phyloP scores from a whole-genome alignment of 371 early-diverging fungal species.

The Umbelopsis sp. region DNA sequence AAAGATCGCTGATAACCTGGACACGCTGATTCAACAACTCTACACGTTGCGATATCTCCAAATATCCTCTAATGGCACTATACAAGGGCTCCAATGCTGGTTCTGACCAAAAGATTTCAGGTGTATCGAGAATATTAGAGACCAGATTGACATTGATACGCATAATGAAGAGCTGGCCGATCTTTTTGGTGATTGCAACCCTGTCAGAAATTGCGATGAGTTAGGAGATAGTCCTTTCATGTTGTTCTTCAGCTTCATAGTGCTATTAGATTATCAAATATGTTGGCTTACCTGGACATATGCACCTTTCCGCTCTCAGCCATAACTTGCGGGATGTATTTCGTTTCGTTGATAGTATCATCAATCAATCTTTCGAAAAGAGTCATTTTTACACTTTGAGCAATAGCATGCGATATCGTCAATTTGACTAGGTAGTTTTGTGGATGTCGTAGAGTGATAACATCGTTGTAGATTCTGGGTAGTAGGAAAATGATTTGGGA shows the following conservation, averaged over 20 bases:
- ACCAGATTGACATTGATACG: conserved; percentile 90
- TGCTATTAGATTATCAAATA: too few species aligned
- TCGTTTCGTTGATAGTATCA: conserved; percentile 82
- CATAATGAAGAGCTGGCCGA: conserved; percentile 80
- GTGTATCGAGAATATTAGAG: conserved; percentile 81
- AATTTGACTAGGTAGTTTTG: conserved; percentile 63
- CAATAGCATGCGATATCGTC: conserved; percentile 84
- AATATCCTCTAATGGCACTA: conserved; percentile 73
- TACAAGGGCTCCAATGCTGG: conserved; percentile 82
- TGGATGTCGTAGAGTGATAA: conserved; percentile 58
- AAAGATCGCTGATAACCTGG: conserved; percentile 73
- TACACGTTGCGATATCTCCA: conserved; percentile 86
- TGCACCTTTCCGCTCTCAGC: conserved; percentile 81
- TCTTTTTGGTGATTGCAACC: conserved; percentile 66
- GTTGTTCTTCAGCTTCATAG: too few species aligned
- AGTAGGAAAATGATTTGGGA: neutral
- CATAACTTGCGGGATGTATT: conserved; percentile 84
- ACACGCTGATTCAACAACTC: conserved; percentile 59
- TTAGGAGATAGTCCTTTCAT: neutral
- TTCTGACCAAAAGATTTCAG: conserved; percentile 89
- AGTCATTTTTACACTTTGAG: conserved; percentile 88
- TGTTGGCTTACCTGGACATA: conserved; percentile 59
- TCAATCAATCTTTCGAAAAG: conserved; percentile 82
- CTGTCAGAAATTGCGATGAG: conserved; percentile 24
- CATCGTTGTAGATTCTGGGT: conserved; percentile 58